Evolutionary conservation across 2,329 filamentous ascomycete species (phyloP).

Genomic region (Xylariaceae sp.): DNA sequence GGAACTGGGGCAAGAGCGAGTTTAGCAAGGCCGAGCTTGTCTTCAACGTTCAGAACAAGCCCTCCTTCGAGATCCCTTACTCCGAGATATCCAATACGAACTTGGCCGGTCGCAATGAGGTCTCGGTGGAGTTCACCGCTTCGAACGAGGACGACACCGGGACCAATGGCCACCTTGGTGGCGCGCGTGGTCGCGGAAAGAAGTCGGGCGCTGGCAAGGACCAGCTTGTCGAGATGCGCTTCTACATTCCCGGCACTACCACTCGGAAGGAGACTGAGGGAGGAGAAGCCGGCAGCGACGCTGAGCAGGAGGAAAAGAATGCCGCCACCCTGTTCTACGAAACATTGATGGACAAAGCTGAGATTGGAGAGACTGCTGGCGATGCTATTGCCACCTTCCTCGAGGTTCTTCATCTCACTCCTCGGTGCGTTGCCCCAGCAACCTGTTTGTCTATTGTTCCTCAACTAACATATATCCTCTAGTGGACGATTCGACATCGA

Average conservation of each 20-base stretch:
- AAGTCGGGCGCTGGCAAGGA: conserved; percentile 86
- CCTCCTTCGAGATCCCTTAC: conserved; percentile 94
- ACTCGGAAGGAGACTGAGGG: conserved; percentile 71
- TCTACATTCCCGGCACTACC: conserved; percentile 92
- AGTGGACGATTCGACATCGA: conserved; percentile 99
- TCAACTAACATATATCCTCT: conserved; percentile 20
- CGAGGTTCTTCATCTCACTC: conserved; percentile 93
- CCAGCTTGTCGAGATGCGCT: conserved; percentile 96
- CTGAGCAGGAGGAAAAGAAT: conserved; percentile 78
- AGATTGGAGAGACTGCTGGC: conserved; percentile 98
- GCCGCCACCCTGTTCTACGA: conserved; percentile 98
- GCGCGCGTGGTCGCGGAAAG: conserved; percentile 70
- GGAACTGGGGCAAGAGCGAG: conserved; percentile 99
- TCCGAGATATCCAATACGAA: conserved; percentile 98
- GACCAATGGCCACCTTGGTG: conserved; percentile 67
- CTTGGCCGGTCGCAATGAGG: conserved; percentile 93
- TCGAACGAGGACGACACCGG: conserved; percentile 66
- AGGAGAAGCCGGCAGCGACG: conserved; percentile 64
- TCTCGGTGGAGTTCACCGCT: conserved; percentile 86
- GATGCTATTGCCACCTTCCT: conserved; percentile 97
- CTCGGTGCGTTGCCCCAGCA: conserved; percentile 52
- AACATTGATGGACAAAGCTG: conserved; percentile 94
- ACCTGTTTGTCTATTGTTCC: background rate
- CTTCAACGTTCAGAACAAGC: conserved; percentile 95
- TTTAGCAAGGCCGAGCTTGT: conserved; percentile 91